Conservation (phyloP, 768 basidiomycete species). For the Trametes coccinea region DNA sequence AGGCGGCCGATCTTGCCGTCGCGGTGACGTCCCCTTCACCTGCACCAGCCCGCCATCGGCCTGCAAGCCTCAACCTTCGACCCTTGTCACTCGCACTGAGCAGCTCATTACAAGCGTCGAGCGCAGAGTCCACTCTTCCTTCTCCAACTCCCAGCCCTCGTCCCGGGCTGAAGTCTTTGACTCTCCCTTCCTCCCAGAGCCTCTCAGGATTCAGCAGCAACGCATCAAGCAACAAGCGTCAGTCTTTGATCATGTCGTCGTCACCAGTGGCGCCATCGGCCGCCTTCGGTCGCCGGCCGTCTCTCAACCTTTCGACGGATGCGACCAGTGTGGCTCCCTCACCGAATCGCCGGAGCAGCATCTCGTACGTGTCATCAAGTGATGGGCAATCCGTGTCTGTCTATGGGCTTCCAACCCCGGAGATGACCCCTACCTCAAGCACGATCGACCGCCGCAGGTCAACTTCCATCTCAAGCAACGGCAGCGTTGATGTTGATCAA, state of each 20-base stretch:
- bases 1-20: constrained; percentile 8
- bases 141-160: constrained; percentile 52
- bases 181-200: constrained; percentile 39
- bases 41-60: constrained; percentile 54
- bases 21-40: constrained; percentile 29
- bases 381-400: constrained; percentile 33
- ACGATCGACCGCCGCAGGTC: constrained; percentile 30
- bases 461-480: constrained; percentile 19
- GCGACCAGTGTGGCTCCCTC: constrained; percentile 25
- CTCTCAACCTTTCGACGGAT: constrained; percentile 27
- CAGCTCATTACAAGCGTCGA: constrained; percentile 38
- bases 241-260: constrained; percentile 37
- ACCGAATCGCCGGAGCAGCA: constrained; percentile 58
- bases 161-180: constrained; percentile 52
- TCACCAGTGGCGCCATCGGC: constrained; percentile 34
- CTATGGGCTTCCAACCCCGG: constrained; percentile 67
- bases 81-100: constrained; percentile 71
- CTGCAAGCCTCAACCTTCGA: constrained; percentile 65
- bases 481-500: constrained; percentile 15
- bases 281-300: constrained; percentile 40
- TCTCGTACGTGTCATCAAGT: constrained; percentile 66
- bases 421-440: constrained; percentile 60
- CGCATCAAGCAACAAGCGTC: constrained; percentile 30
- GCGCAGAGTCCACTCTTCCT: constrained; percentile 47
- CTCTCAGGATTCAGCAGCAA: constrained; percentile 16